Percentiles rank a stretch among this genome's conserved stretches.
Evolutionary conservation across 2,329 filamentous ascomycete genomes (phyloP).

Genomic region (Cladosporium sp.): DNA sequence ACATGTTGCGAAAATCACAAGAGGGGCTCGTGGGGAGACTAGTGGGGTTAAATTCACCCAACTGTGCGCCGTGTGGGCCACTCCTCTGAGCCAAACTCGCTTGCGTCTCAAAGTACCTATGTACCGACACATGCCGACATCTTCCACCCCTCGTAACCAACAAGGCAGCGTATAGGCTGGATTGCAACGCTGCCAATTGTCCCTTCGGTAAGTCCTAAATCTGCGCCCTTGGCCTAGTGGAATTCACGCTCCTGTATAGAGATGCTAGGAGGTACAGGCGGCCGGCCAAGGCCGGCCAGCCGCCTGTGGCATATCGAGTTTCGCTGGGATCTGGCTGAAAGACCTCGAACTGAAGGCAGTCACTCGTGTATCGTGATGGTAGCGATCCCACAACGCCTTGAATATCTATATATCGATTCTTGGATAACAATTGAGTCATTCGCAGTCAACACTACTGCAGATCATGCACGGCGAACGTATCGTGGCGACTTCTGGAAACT

Average conservation of each 20-base stretch:
- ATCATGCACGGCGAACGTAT: no score
- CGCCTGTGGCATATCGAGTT: not conserved
- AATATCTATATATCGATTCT: no score
- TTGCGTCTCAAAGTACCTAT: not conserved
- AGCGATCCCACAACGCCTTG: not conserved
- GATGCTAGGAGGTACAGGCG: not conserved
- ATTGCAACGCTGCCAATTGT: conserved; percentile 6
- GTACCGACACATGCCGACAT: not conserved
- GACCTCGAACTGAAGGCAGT: not conserved
- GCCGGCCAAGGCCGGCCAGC: not conserved
- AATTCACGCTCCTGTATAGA: not conserved
- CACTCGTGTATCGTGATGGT: no score
- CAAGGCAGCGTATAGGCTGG: not conserved
- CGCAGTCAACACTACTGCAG: no score
- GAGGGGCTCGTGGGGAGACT: not conserved
- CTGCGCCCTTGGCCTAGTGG: not conserved
- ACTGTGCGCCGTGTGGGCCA: not conserved
- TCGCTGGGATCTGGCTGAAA: not conserved
- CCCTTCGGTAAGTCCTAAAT: conserved; percentile 7
- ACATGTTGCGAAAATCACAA: not conserved
- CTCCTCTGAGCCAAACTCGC: not conserved
- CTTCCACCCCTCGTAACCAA: not conserved
- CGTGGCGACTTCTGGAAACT: no score
- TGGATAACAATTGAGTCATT: no score
- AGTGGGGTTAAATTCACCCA: conserved; percentile 6